Conservation (phyloP, 176 grass and related monocot genomes). For the Coix lacrymajobi region DNA sequence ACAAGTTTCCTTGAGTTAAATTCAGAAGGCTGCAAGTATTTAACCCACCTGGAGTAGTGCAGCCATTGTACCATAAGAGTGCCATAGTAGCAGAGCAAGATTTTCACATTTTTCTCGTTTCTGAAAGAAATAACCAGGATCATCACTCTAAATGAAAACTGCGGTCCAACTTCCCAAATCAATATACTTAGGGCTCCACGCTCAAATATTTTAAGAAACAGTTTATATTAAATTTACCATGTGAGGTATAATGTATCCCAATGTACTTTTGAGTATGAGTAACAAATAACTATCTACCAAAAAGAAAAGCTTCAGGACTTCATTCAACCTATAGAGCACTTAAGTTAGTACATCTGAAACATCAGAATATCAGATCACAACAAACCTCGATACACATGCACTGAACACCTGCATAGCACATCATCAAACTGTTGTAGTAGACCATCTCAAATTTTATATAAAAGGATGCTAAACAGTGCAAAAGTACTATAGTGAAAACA, state of each 20-base stretch:
- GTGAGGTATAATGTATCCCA: background rate
- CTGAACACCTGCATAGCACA: background rate
- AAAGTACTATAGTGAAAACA: background rate
- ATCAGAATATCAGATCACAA: background rate
- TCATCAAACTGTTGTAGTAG: background rate
- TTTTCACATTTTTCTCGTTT: slow-evolving; percentile 71
- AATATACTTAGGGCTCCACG: background rate
- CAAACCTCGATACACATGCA: background rate
- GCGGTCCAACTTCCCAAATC: background rate
- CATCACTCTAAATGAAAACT: slow-evolving; percentile 10
- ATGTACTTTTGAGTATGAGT: background rate
- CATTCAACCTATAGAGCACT: background rate
- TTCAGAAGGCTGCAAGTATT: slow-evolving; percentile 12
- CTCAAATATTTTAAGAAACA: background rate
- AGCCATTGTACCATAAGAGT: slow-evolving; percentile 82
- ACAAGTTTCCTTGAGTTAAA: slow-evolving; percentile 13
- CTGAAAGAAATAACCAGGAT: slow-evolving; percentile 26
- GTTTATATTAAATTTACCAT: background rate
- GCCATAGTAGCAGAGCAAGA: slow-evolving; percentile 83
- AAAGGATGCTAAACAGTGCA: background rate
- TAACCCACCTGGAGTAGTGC: slow-evolving; percentile 69
- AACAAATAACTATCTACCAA: background rate
- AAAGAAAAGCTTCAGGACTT: background rate
- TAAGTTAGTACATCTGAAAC: background rate
- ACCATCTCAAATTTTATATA: background rate